These are phyloP conservation scores for Fusarium keratoplasticum DNA, from an alignment of 2,329 filamentous ascomycete species.

Conservation along the genomic window DNA sequence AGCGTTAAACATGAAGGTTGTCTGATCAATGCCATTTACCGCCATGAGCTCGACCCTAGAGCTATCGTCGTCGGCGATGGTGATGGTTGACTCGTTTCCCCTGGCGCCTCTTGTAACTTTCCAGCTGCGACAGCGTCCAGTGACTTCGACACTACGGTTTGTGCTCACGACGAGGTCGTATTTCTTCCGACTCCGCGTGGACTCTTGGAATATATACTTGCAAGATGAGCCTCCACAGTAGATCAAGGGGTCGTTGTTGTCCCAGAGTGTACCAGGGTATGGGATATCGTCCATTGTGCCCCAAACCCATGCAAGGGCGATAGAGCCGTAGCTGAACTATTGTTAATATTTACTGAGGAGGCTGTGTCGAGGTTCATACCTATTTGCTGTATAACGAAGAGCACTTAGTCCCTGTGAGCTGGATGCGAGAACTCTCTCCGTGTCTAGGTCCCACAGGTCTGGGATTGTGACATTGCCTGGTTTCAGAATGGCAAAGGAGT, in stretches of 20 bases:
- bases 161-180: constrained; percentile 34
- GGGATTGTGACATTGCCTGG: constrained; percentile 52
- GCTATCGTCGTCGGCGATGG: constrained; percentile 7
- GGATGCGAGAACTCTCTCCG: constrained; percentile 42
- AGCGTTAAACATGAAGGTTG: constrained; percentile 37
- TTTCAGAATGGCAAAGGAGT: constrained; percentile 46
- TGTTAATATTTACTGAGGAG: not conserved
- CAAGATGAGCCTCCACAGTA: constrained; percentile 49
- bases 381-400: constrained; percentile 57
- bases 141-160: constrained; percentile 22
- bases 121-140: constrained; percentile 30
- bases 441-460: constrained; percentile 51
- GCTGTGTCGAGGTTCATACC: constrained; percentile 29
- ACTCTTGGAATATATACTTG: constrained; percentile 54
- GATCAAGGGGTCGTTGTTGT: constrained; percentile 45
- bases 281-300: constrained; percentile 40
- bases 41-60: constrained; percentile 23
- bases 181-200: constrained; percentile 3
- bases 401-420: constrained; percentile 43
- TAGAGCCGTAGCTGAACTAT: constrained; percentile 51
- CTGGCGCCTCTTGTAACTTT: constrained; percentile 30
- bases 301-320: constrained; percentile 48
- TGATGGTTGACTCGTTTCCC: constrained; percentile 29
- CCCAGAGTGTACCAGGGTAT: constrained; percentile 45
- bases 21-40: constrained; percentile 27